These are phyloP conservation scores for Leptodermis oblonga DNA, from an alignment of 257 asterid species.

Conservation along the genomic window DNA sequence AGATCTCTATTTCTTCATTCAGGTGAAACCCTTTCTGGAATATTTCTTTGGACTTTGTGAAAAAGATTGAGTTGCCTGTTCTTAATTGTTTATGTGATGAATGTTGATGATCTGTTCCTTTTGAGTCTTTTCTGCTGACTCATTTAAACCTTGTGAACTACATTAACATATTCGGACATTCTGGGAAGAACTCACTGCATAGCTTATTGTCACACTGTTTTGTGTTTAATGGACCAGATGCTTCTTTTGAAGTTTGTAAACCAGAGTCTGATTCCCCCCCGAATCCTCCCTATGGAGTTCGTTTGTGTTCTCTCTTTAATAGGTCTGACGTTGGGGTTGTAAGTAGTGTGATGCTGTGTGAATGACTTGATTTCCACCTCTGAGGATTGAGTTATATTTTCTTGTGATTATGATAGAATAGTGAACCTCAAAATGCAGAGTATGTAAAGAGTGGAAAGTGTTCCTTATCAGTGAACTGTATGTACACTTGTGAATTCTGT, in stretches of 20 bases:
- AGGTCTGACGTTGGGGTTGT: background rate
- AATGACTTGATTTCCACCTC: no score
- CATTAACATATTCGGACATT: background rate
- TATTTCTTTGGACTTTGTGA: background rate
- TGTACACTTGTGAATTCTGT: background rate
- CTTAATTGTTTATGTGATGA: background rate
- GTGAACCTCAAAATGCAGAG: background rate
- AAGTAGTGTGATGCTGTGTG: background rate
- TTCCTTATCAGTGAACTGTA: no score
- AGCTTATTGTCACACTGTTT: background rate
- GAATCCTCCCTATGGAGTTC: background rate
- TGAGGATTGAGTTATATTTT: background rate
- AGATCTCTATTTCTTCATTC: conserved; percentile 92
- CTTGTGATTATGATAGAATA: background rate
- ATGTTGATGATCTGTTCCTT: background rate
- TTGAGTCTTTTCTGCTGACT: background rate
- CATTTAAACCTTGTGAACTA: background rate
- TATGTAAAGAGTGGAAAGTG: no score
- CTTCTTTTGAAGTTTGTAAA: background rate
- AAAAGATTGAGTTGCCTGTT: background rate
- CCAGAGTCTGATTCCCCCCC: background rate
- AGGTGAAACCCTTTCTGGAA: conserved; percentile 41
- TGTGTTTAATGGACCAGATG: background rate
- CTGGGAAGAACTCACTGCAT: background rate
- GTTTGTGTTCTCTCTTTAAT: no score